A percentile compares a stretch with the other conserved stretches of the same genome.
phyloP scores from a whole-genome alignment of 1,284 basidiomycete genomes.

The Pterula multifida region DNA sequence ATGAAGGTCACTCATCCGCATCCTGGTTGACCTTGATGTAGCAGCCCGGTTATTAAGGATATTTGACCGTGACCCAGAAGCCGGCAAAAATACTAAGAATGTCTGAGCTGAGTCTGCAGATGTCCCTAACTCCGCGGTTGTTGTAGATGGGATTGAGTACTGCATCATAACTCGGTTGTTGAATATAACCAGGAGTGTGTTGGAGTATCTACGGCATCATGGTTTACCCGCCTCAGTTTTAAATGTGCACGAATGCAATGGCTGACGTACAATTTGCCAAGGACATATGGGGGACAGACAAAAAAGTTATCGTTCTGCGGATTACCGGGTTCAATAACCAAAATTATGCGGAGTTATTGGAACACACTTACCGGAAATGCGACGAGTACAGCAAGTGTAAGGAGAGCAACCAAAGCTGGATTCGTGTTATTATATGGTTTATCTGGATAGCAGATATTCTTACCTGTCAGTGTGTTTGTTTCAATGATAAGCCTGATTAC shows the following conservation, averaged over 20 bases:
- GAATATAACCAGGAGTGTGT: not conserved
- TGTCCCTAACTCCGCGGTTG: too few relatives aligned
- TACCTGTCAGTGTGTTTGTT: not conserved
- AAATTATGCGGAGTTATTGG: too few relatives aligned
- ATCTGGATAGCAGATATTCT: not conserved
- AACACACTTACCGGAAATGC: not conserved
- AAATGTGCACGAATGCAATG: too few relatives aligned
- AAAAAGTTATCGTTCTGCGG: not conserved
- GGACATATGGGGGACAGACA: not conserved
- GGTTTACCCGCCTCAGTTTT: too few relatives aligned
- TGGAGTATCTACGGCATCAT: not conserved
- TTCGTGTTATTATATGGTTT: not conserved
- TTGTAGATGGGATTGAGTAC: too few relatives aligned
- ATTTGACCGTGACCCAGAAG: too few relatives aligned
- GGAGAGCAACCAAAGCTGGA: not conserved
- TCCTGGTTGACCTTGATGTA: too few relatives aligned
- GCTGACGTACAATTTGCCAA: not conserved
- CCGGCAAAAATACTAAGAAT: too few relatives aligned
- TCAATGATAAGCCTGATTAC: not conserved
- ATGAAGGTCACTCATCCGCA: too few relatives aligned
- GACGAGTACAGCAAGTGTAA: not conserved
- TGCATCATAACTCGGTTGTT: not conserved
- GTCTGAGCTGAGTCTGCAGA: too few relatives aligned
- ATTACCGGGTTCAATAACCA: too few relatives aligned
- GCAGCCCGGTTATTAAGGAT: too few relatives aligned